A percentile compares a stretch with the other conserved stretches of the same genome.
Conservation (phyloP, 176 grass and related monocot genomes). For the Musa troglodytarum region DNA sequence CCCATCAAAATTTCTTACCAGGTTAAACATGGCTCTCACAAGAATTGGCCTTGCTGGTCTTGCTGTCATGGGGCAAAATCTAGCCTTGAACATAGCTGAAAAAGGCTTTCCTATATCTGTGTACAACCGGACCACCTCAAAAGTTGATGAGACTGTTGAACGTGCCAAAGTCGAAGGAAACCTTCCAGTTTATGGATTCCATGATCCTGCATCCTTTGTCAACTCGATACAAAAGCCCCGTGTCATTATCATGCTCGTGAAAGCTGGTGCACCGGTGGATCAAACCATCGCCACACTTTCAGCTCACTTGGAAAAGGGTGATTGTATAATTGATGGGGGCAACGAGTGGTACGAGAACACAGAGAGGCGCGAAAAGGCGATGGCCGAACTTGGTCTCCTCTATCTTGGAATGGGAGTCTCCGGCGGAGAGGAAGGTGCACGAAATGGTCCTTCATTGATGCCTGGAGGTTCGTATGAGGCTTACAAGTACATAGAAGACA, state of each 20-base stretch:
- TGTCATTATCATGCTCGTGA: constrained; percentile 16
- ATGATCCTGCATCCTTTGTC: constrained; percentile 14
- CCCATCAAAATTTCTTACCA: not conserved
- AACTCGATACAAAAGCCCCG: constrained; percentile 17
- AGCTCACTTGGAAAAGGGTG: constrained; percentile 4
- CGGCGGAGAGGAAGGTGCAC: constrained; percentile 12
- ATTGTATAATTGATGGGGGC: constrained; percentile 15
- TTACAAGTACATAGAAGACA: constrained; percentile 15
- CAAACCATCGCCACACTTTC: constrained; percentile 15
- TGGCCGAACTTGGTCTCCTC: constrained; percentile 3
- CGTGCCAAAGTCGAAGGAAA: constrained; percentile 17
- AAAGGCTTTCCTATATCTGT: constrained; percentile 15
- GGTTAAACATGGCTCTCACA: constrained; percentile 16
- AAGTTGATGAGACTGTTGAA: constrained; percentile 18
- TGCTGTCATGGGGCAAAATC: constrained; percentile 18
- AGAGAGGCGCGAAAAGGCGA: constrained; percentile 11
- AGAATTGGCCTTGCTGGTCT: constrained; percentile 17
- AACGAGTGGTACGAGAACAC: constrained; percentile 17
- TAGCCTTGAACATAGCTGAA: constrained; percentile 19
- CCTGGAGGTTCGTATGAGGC: constrained; percentile 13
- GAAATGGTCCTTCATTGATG: constrained; percentile 14
- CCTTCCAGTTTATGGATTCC: constrained; percentile 14
- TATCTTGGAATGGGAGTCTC: constrained; percentile 20
- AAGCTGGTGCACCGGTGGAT: constrained; percentile 15
- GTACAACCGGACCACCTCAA: constrained; percentile 11